Base-by-base conservation (phyloP, 2,329 filamentous ascomycete genomes). In the Lecanicillium sp. region DNA sequence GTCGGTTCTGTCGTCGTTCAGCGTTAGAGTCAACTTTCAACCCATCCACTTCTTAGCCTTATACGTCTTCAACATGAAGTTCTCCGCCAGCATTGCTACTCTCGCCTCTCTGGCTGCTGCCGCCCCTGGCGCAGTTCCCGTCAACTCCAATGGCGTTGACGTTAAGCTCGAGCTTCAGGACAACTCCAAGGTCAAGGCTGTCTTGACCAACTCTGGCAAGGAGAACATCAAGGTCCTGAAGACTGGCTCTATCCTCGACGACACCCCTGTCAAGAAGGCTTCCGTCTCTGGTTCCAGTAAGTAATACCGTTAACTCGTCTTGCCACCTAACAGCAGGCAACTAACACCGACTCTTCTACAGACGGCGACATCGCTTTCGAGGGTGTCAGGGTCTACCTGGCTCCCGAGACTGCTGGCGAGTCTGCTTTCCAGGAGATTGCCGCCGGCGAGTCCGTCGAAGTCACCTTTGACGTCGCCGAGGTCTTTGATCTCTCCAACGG, bases 391-490 rank as follows among this genome's bases (percentile, higher is more conserved):
- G 57, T 71, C 29, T 67, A 63, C 29, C 51, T 73, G 17, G 50
- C 58, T 41, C 48, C 47, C 6, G 56, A 58, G 29, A 57, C 73
- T 14, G 53, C 73, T 14, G 53, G 45, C 14, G 58, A 63, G 33
- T 62, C 65, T n/a, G 59, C 65, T 35, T 75, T 75, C 56, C 55
- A 65, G 45, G 56, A 59, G 18, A 60, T 75, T 40, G 56, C 50
- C 5, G 55, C 59, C n/a, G 60, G 60, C 36, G 56, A 71, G 53
- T 65, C 66, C 12, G 60, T 74, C 44, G 63, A 67, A 45, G 53
- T 66, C 22, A 64, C 61, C 32, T 69, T 73, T 39, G 68, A 75
- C 46, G 59, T 69, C 32, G 71, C 67, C 18, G 59, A 69, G 51
- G 60, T 69, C 4, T 70, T 74, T 52, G 64, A 71, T 40, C 58